Conservation (phyloP, 2,329 filamentous ascomycete species). For the Sarocladium strictum region DNA sequence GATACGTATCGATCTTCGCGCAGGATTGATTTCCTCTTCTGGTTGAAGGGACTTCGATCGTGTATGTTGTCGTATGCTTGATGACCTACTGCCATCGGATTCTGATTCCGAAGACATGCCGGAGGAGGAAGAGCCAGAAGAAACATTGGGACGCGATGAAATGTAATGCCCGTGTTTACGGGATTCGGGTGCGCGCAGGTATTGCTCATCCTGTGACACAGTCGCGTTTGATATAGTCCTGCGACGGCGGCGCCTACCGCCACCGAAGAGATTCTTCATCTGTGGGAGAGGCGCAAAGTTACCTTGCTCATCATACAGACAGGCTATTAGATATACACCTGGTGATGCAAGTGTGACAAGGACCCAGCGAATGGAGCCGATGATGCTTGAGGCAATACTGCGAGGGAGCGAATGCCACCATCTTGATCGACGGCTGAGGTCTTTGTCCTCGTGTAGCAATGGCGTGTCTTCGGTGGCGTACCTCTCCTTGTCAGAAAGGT, state of each 20-base stretch:
- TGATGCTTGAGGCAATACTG: conserved; percentile 64
- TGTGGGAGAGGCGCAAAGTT: conserved; percentile 73
- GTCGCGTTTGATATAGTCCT: conserved; percentile 30
- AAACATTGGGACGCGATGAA: conserved; percentile 16
- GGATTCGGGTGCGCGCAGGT: conserved; percentile 15
- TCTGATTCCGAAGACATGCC: conserved; percentile 68
- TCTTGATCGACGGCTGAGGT: conserved; percentile 29
- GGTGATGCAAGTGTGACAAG: conserved; percentile 74
- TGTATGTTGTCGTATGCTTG: conserved; percentile 39
- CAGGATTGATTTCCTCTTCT: conserved; percentile 57
- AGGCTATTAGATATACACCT: conserved; percentile 74
- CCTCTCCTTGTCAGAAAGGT: conserved; percentile 31
- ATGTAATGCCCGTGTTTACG: conserved; percentile 14
- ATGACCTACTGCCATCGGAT: conserved; percentile 40
- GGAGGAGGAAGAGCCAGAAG: conserved; percentile 46
- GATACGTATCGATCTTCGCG: conserved; percentile 80
- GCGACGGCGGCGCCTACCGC: conserved; percentile 33
- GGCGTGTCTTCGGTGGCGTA: conserved; percentile 58
- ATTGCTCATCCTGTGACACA: conserved; percentile 21
- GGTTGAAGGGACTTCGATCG: conserved; percentile 57
- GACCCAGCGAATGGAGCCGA: conserved; percentile 72
- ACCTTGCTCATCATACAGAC: conserved; percentile 75
- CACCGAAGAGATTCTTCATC: conserved; percentile 57
- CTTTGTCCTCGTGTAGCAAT: conserved; percentile 38
- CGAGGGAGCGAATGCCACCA: conserved; percentile 57